Base-by-base conservation (phyloP, 176 grass and related monocot species). In the Lolium rigidum region DNA sequence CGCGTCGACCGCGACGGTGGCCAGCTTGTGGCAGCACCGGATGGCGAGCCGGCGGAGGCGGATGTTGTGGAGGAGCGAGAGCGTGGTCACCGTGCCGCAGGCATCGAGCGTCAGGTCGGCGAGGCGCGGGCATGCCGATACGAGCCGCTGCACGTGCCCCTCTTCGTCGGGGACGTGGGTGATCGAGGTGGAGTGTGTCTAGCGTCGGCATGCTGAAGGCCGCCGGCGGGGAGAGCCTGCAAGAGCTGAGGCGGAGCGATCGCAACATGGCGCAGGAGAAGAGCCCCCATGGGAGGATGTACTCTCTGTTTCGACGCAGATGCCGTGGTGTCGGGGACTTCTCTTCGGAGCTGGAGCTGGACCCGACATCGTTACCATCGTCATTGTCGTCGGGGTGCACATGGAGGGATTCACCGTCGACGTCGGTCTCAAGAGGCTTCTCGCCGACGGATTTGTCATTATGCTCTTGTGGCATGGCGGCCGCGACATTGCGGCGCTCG, bases 11-110 rank as follows among this genome's bases (percentile, higher is more conserved):
- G 26, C 20, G 26, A 80, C 43, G 8, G 24, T 1, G 54, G 18
- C 5, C 8, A 86, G 85, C 0, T 18, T 10, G 77, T 86, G 26
- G 77, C 77, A 86, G 67, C 55, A 86, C 16, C 44, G 77, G 8
- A 86, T 18, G 8, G 26, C 20, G 7, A 86, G 66, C 20, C 39
- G 17, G 8, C 26, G 85, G 66, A 86, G 77, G 41, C 66, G 4
- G 1, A 10, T 72, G 69, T 72, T 35, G 25, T 0, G 2, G 22
- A 17, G 1, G 5, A 86, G 15, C 25, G 25, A 60, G 77, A 86
- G 54, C 18, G 7, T 7, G 54, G 84, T 39, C 5, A 86, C 1
- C 0, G 0, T 12, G 1, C 0, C 5, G 43, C 66, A 86, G 12
- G 54, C 26, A 67, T 80, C 56, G 11, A 86, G 51, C 21, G 55